phyloP scores from a whole-genome alignment of 495 filamentous ascomycete species.

The Daldinia childiae region DNA sequence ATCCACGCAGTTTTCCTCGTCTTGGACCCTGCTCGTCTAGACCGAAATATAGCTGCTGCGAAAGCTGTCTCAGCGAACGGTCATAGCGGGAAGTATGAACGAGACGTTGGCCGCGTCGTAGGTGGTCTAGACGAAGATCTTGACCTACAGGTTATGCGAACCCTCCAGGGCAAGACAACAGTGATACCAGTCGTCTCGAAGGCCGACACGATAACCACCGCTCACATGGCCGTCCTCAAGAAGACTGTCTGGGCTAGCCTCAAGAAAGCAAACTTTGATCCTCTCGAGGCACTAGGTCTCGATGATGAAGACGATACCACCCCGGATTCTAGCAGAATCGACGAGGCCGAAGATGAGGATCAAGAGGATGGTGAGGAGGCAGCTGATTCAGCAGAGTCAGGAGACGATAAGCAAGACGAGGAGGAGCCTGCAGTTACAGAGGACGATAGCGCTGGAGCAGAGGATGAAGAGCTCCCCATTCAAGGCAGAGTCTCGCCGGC shows the following conservation, averaged over 20 bases:
- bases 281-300: constrained; percentile 83
- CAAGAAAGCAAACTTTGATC: constrained; percentile 86
- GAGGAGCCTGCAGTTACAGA: constrained; percentile 39
- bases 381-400: constrained; percentile 39
- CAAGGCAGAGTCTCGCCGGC: constrained; percentile 43
- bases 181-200: constrained; percentile 97
- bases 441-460: constrained; percentile 45
- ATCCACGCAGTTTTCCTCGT: constrained; percentile 96
- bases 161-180: constrained; percentile 91
- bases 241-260: constrained; percentile 89
- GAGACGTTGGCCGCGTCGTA: constrained; percentile 56
- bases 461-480: constrained; percentile 48
- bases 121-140: constrained; percentile 87
- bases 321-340: constrained; percentile 63
- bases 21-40: constrained; percentile 87
- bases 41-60: constrained; percentile 78
- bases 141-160: constrained; percentile 88
- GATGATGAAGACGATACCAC: constrained; percentile 74
- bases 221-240: constrained; percentile 94
- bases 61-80: constrained; percentile 63
- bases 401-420: constrained; percentile 23
- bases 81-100: constrained; percentile 60
- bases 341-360: constrained; percentile 67
- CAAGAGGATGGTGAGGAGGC: constrained; percentile 50
- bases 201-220: constrained; percentile 92